Evolutionary conservation across 176 grass and related monocot genomes (phyloP).

Genomic region (Chrysopogon serrulatus): DNA sequence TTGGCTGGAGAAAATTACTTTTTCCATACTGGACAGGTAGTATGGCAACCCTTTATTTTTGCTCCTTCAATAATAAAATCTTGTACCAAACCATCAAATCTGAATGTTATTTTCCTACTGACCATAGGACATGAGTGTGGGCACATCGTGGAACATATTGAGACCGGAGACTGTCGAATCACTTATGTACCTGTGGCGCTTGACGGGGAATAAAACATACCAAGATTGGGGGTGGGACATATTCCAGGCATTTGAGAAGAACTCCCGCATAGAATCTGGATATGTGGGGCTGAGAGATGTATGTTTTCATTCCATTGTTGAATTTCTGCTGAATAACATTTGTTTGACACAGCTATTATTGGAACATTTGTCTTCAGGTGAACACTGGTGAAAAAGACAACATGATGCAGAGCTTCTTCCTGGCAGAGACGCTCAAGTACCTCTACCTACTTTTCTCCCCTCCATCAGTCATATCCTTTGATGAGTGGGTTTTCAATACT

Average conservation of each 20-base stretch:
- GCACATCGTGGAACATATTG: conserved; percentile 98
- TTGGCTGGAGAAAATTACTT: conserved; percentile 96
- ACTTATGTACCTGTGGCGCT: conserved; percentile 85
- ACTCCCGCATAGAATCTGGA: conserved; percentile 80
- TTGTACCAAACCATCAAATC: background rate
- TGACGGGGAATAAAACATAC: conserved; percentile 95
- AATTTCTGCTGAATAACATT: background rate
- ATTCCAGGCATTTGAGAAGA: conserved; percentile 98
- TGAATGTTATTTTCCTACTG: conserved; percentile 12
- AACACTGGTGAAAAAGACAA: conserved; percentile 84
- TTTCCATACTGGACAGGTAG: conserved; percentile 75
- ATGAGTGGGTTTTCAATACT: conserved; percentile 98
- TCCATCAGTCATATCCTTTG: conserved; percentile 80
- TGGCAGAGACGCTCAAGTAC: conserved; percentile 93
- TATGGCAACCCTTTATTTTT: background rate
- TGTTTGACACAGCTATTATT: background rate
- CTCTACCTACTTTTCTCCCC: conserved; percentile 93
- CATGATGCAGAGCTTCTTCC: conserved; percentile 98
- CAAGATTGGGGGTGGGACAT: conserved; percentile 99
- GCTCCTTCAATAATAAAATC: background rate
- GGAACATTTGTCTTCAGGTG: conserved; percentile 46
- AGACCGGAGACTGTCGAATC: conserved; percentile 97
- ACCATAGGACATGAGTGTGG: conserved; percentile 80
- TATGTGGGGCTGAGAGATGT: conserved; percentile 93
- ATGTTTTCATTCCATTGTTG: conserved; percentile 28